A percentile compares a stretch with the other conserved stretches of the same genome.
Evolutionary conservation across 148 eudicot species (phyloP).

Genomic region (Selenicereus undatus): DNA sequence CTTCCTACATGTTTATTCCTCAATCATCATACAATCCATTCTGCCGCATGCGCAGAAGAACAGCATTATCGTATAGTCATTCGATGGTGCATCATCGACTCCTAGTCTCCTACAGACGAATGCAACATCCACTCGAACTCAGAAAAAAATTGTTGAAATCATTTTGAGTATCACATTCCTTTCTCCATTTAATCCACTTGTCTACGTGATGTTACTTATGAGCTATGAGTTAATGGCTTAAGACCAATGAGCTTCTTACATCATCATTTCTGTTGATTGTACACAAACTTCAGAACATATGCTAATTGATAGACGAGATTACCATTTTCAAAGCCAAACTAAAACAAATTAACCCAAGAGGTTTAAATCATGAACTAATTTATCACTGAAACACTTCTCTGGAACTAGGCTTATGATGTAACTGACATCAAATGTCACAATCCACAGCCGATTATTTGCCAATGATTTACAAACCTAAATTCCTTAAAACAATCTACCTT

Average conservation of each 20-base stretch:
- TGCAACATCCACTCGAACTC: no score
- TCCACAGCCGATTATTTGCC: background rate
- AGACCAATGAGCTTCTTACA: background rate
- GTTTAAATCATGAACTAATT: background rate
- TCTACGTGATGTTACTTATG: background rate
- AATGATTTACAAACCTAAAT: no score
- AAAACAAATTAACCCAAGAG: background rate
- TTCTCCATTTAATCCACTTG: background rate
- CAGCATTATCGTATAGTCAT: no score
- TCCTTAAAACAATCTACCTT: no score
- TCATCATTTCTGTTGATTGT: background rate
- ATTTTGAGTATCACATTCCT: background rate
- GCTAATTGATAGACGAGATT: no score
- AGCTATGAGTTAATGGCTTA: background rate
- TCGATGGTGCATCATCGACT: no score
- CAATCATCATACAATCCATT: no score
- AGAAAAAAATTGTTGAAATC: no score
- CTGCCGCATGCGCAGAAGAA: no score
- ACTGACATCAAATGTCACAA: background rate
- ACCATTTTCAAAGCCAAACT: background rate
- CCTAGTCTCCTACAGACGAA: no score
- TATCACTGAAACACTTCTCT: background rate
- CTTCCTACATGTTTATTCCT: no score
- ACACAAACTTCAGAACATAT: background rate
- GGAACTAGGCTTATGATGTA: background rate